Base-by-base conservation (phyloP, 805 yeast species). In the Brettanomyces sp. region DNA sequence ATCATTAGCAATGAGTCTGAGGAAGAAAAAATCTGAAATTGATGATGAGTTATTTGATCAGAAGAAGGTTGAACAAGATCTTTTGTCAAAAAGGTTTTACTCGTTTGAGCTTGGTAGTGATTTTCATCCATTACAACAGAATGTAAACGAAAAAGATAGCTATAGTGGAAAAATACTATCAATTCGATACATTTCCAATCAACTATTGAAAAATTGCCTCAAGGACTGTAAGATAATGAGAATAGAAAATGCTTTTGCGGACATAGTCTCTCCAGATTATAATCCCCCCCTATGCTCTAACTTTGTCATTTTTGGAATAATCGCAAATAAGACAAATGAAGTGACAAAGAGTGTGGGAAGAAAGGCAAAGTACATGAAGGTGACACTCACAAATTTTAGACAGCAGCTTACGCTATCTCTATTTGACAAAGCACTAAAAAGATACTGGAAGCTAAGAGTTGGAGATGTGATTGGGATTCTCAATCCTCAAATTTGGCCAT, bases 281-380 rank as follows among this genome's bases (percentile, higher is more conserved):
- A 58, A 64, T 5, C 84, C 84, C 41, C 95, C 96, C 0, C 64
- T 65, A 33, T 81, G 82, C 55, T 64, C 82, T 3, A 89, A 90
- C 57, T 89, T 88, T 84, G 81, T 82, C n/a, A 73, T 80, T 1
- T 56, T 82, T n/a, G 97, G 95, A 1, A 69, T 85, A 3, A 67
- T 90, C 0, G 66, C 78, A 4, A 56, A 59, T 21, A 88, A 88
- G 56, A 66, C 79, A 4, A 76, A 69, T 6, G 70, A 82, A 3
- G 69, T 72, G 50, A 60, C 65, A 4, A 67, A 85, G 0, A 51
- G 69, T 12, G 57, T 64, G 25, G 65, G 56, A 4, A 59, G 58
- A 40, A 54, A 52, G 28, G 64, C 69, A 12, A 82, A 80, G 56
- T 90, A 69, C 56, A 65, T 85, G 52, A 74, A 74, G 47, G 47